Percentiles rank a stretch among this genome's conserved stretches.
phyloP scores from a whole-genome alignment of 768 basidiomycete species.

The Lactarius trivialis region DNA sequence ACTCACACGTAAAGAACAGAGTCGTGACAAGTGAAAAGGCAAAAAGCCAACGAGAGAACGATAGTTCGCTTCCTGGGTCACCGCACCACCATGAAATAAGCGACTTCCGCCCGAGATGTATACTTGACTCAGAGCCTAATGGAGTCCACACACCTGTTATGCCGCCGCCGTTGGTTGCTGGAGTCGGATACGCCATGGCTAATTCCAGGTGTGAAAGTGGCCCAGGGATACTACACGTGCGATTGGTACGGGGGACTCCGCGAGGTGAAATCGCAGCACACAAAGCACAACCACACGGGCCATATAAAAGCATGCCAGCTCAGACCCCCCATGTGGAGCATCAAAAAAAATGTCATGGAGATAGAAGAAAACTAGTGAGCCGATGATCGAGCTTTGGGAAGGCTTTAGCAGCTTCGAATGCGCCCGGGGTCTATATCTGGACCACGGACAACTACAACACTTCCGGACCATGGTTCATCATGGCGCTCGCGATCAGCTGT shows the following conservation, averaged over 20 bases:
- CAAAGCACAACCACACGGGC: not conserved
- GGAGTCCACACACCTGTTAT: slow-evolving; percentile 1
- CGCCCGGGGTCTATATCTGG: not conserved
- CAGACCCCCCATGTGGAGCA: not conserved
- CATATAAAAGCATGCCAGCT: not conserved
- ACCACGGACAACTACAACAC: not conserved
- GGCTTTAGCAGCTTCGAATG: not conserved
- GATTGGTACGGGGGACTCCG: not conserved
- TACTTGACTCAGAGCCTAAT: not conserved
- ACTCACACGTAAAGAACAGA: slow-evolving; percentile 66
- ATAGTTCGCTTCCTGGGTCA: slow-evolving; percentile 16
- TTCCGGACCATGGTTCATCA: not conserved
- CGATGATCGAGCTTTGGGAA: not conserved
- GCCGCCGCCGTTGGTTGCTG: not conserved
- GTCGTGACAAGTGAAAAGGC: slow-evolving; percentile 66
- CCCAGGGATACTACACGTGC: not conserved
- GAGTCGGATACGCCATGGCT: not conserved
- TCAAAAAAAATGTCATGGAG: not conserved
- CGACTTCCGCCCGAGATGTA: not conserved
- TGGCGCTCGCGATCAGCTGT: not conserved
- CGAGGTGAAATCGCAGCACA: not conserved
- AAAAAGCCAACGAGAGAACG: slow-evolving; percentile 38
- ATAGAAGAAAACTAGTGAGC: not conserved
- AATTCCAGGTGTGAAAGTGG: not conserved
- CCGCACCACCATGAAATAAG: not conserved